These are phyloP conservation scores for Podaxis sp. DNA, from an alignment of 768 basidiomycete genomes.

Conservation along the genomic window DNA sequence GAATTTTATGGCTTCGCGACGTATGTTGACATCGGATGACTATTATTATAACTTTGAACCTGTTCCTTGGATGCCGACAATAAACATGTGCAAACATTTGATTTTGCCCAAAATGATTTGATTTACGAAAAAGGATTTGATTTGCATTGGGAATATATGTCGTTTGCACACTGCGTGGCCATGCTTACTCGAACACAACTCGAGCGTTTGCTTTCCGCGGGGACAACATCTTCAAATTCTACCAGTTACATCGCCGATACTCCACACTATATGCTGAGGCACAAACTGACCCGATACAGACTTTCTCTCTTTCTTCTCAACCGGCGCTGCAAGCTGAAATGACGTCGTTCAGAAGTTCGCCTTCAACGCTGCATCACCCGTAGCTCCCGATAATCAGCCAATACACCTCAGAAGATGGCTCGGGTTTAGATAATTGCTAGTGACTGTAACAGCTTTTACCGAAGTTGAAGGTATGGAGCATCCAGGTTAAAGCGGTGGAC, in stretches of 20 bases:
- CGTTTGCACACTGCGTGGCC: neutral
- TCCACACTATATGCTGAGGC: too few species aligned
- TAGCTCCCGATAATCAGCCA: neutral
- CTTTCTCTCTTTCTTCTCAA: neutral
- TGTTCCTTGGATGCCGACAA: neutral
- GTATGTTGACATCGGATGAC: constrained; percentile 10
- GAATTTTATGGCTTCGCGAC: neutral
- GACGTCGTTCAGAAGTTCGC: neutral
- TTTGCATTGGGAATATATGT: neutral
- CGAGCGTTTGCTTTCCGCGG: neutral
- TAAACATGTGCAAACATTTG: neutral
- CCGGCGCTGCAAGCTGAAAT: neutral
- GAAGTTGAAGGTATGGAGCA: neutral
- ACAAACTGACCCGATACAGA: neutral
- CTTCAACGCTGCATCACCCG: neutral
- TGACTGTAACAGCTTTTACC: neutral
- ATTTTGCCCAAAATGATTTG: neutral
- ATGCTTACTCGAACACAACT: neutral
- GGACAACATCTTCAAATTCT: neutral
- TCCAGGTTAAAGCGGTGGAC: neutral
- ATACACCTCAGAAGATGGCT: neutral
- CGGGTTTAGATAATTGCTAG: neutral
- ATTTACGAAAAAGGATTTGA: neutral
- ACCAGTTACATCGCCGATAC: neutral
- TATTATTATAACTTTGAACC: neutral